A percentile compares a stretch with the other conserved stretches of the same genome.
Conservation (phyloP, 192 early-diverging fungal genomes). For the Spizellomyces sp. region DNA sequence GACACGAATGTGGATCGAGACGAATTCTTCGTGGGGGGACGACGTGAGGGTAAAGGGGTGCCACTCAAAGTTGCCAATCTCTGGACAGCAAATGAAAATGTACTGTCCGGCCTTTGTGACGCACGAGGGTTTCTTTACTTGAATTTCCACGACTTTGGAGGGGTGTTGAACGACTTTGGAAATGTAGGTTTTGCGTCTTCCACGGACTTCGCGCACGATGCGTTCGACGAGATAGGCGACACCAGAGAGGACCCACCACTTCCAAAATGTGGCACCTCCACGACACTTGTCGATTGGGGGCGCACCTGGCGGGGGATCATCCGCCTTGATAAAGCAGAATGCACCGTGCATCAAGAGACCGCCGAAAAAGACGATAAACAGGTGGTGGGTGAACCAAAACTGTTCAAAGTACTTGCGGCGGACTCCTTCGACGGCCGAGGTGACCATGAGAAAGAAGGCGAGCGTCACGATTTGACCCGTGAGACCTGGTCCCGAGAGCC, state of each 20-base stretch:
- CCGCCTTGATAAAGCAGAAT: slow-evolving; percentile 79
- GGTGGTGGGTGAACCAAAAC: slow-evolving; percentile 88
- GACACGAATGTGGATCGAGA: slow-evolving; percentile 75
- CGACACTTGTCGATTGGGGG: slow-evolving; percentile 50
- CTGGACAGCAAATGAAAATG: slow-evolving; percentile 75
- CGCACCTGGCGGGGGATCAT: slow-evolving; percentile 25
- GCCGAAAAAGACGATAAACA: slow-evolving; percentile 84
- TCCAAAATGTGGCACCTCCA: slow-evolving; percentile 78
- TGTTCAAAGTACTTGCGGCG: slow-evolving; percentile 71
- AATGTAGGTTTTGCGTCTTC: slow-evolving; percentile 65
- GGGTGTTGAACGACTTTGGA: slow-evolving; percentile 84
- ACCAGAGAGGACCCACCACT: slow-evolving; percentile 71
- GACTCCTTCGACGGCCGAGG: slow-evolving; percentile 65
- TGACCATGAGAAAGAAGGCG: slow-evolving; percentile 76
- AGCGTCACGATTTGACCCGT: slow-evolving; percentile 79
- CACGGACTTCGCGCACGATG: slow-evolving; percentile 70
- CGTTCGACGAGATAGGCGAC: slow-evolving; percentile 75
- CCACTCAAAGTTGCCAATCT: slow-evolving; percentile 73
- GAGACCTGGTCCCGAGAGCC: slow-evolving; percentile 73
- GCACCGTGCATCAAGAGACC: slow-evolving; percentile 78
- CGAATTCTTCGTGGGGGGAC: slow-evolving; percentile 75
- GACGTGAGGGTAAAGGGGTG: slow-evolving; percentile 86
- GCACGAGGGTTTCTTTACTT: slow-evolving; percentile 68
- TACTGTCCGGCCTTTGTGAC: slow-evolving; percentile 75
- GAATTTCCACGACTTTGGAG: slow-evolving; percentile 79